Evolutionary conservation across 257 asterid genomes (phyloP).

Genomic region (Ophiorrhiza pumila): DNA sequence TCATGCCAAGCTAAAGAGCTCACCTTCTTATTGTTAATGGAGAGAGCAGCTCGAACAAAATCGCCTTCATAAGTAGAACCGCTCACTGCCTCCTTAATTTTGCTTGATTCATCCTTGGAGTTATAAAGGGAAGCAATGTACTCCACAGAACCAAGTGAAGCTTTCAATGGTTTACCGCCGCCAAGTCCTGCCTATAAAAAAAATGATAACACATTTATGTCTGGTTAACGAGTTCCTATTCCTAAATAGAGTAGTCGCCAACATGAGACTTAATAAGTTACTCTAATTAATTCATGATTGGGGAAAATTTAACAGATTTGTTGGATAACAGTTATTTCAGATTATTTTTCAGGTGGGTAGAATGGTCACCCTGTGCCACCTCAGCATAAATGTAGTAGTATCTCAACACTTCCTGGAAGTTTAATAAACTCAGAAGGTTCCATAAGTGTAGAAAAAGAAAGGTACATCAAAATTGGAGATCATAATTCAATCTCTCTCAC

Average conservation of each 20-base stretch:
- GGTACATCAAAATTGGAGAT: background rate
- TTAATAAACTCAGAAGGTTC: background rate
- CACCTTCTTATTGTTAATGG: conserved; percentile 71
- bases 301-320: background rate
- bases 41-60: conserved; percentile 91
- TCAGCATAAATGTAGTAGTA: background rate
- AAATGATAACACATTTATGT: conserved; percentile 19
- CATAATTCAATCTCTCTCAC: background rate
- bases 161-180: conserved; percentile 68
- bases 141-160: conserved; percentile 94
- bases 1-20: conserved; percentile 2
- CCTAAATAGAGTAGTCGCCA: conserved; percentile 4
- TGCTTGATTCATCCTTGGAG: conserved; percentile 66
- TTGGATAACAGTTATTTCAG: background rate
- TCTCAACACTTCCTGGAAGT: background rate
- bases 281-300: background rate
- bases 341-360: background rate
- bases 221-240: conserved; percentile 21
- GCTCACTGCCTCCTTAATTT: conserved; percentile 67
- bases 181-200: conserved; percentile 81
- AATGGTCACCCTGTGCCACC: background rate
- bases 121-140: conserved; percentile 76
- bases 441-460: background rate
- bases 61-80: conserved; percentile 72
- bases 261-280: background rate